Evolutionary conservation across 495 filamentous ascomycete species (phyloP), one percentile per base, ranked within the genome.

Genomic region (Letharia lupina): DNA sequence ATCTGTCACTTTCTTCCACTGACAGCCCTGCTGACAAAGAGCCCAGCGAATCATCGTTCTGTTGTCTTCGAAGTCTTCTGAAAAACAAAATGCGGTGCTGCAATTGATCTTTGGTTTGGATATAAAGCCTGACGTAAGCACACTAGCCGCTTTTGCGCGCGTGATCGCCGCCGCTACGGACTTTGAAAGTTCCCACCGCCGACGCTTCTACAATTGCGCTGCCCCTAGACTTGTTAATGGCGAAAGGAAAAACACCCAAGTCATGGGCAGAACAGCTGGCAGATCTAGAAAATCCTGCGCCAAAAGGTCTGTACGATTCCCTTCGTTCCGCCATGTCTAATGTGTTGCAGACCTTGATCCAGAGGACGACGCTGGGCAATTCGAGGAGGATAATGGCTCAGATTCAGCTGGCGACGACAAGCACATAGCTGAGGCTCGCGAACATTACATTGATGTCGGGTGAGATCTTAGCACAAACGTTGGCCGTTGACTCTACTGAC

Each of bases 391-490:
- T 40, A 84, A 82, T 28, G 86, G 86, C 20, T 74, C 68, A 50
- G 72, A 68, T 40, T 45, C 64, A 23, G 75, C 64, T n/a, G 73
- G 65, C 12, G 71, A 64, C 13, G 71, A 69, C 13, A 69, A 71
- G 45, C 80, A 74, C 37, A 75, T 86, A 75, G 72, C 82, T 67
- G 75, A 86, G 72, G 78, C 73, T 28, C 86, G 91, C 20, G 93
- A 94, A 68, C 93, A 98, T 71, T 98, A 98, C 73, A 82, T 87
- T 35, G 76, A 83, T 64, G 89, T 96, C 71, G 87, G 89, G 89
- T 93, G 81, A 52, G 77, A 4, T n/a, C n/a, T 13, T n/a, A 13
- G 2, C 37, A 8, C 37, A 1, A 39, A 39, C 37, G 8, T 39
- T 39, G 1, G n/a, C 47, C 15, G 0, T 3, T 40, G 7, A 8